phyloP scores from a whole-genome alignment of 306 rosid species.

The Crataegus laevigata region DNA sequence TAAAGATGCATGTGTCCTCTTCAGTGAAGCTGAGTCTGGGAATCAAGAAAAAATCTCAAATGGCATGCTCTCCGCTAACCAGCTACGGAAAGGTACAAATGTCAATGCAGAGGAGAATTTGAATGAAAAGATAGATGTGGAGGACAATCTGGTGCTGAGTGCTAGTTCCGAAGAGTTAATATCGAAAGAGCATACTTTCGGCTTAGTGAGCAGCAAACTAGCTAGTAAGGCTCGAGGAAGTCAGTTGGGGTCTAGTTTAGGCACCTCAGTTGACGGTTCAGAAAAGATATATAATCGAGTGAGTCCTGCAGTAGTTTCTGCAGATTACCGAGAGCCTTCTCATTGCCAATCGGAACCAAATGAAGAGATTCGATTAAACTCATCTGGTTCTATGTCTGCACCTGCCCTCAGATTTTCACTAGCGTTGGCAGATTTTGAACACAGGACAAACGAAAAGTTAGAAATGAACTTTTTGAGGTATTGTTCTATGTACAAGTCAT shows the following conservation, averaged over 20 bases:
- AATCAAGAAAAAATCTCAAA: conserved; percentile 15
- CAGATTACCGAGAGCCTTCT: background rate
- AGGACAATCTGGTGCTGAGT: conserved; percentile 38
- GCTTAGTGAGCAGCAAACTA: conserved; percentile 39
- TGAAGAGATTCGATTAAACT: conserved; percentile 12
- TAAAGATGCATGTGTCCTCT: conserved; percentile 22
- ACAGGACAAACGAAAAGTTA: conserved; percentile 32
- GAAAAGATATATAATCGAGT: conserved; percentile 10
- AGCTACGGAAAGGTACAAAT: conserved; percentile 8
- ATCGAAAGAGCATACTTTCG: conserved; percentile 22
- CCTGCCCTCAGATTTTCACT: conserved; percentile 30
- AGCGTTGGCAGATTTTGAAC: conserved; percentile 39
- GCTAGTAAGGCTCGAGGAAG: conserved; percentile 26
- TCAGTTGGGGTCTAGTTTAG: conserved; percentile 31
- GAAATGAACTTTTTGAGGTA: conserved; percentile 42
- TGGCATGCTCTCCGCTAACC: background rate
- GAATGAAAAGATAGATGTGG: conserved; percentile 23
- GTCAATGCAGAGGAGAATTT: conserved; percentile 23
- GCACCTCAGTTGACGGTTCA: conserved; percentile 12
- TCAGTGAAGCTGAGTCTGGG: conserved; percentile 11
- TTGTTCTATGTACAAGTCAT: background rate
- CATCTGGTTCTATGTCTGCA: conserved; percentile 14
- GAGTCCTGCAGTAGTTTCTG: background rate
- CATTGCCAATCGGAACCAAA: background rate
- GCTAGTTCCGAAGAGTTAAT: conserved; percentile 17